phyloP scores from a whole-genome alignment of 768 basidiomycete species.

The Leccinum subgranulosum region DNA sequence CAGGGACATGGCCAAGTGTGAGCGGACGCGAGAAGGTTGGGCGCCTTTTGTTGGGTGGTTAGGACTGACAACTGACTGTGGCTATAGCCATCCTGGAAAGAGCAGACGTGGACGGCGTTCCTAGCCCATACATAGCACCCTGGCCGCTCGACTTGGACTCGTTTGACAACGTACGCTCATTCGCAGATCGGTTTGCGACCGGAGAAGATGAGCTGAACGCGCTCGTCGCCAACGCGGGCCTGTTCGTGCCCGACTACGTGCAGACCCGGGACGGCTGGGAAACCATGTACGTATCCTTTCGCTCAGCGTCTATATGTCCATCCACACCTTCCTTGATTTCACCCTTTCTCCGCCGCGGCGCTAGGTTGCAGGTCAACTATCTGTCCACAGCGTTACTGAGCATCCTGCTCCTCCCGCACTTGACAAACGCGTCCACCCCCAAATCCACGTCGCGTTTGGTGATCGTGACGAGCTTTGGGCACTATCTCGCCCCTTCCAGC shows the following conservation, averaged over 20 bases:
- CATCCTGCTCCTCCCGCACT: constrained; percentile 30
- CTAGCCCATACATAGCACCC: constrained; percentile 10
- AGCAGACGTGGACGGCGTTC: not conserved
- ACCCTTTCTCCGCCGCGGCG: not conserved
- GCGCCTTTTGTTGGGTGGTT: not conserved
- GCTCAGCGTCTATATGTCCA: not conserved
- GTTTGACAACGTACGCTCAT: constrained; percentile 30
- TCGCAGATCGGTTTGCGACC: constrained; percentile 27
- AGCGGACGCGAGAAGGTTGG: constrained; percentile 15
- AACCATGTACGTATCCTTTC: constrained; percentile 28
- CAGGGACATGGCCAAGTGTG: constrained; percentile 26
- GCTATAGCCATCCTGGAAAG: constrained; percentile 8
- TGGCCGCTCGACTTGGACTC: constrained; percentile 34
- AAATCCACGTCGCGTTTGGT: constrained; percentile 20
- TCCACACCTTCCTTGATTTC: not conserved
- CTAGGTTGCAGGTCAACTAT: constrained; percentile 34
- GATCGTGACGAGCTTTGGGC: constrained; percentile 28
- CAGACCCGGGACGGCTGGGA: constrained; percentile 46
- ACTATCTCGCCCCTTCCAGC: constrained; percentile 14
- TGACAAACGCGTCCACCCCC: constrained; percentile 19
- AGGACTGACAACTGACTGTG: not conserved
- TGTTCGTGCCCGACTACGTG: constrained; percentile 12
- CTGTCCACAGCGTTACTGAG: constrained; percentile 31
- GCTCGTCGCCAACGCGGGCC: constrained; percentile 32
- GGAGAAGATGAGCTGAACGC: constrained; percentile 23